Evolutionary conservation across 495 filamentous ascomycete species (phyloP), one percentile per base, ranked within the genome.

Genomic region (Glonium stellatum): DNA sequence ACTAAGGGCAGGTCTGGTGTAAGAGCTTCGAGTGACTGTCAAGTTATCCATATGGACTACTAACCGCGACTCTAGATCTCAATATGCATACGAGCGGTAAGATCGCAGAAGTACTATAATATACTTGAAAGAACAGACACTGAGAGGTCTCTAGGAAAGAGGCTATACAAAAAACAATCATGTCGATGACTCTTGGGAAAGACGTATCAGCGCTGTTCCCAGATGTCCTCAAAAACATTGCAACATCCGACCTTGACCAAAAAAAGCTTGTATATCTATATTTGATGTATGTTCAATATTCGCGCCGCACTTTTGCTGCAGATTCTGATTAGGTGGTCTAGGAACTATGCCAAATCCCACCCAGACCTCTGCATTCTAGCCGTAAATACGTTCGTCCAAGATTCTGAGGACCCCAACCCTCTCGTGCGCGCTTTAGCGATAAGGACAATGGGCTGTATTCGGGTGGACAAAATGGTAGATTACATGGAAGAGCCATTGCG

Each of bases 181-280:
- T 96, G 89, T 87, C 93, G 67, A 99, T 99, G 93, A 99, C 93
- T 0, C 76, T 99, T 57, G 93, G 93, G 64, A 99, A 99, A 72
- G 93, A 99, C 74, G 93, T 99, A 37, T 99, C 93, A 52, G 88
- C 91, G 31, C 79, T 99, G 37, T 99, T 99, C 73, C 93, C 93
- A 18, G 93, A 99, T 69, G 92, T 99, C 12, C 82, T 99, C 60
- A 99, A 99, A 79, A 99, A 99, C 66, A 97, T 99, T 75, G 92
- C 95, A 47, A 97, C 93, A 6, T 77, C 76, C 27, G 93, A 99
- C 72, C 76, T 99, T 58, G 93, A 97, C 71, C 93, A 99, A 79
- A 99, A 99, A 82, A 99, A 99, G 79, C 86, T 99, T 63, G 93
- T 99, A 12, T 99, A 99, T 72, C 81, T 99, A 31, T 99, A 99